Evolutionary conservation across 768 basidiomycete species (phyloP), one percentile per base, ranked within the genome.

Genomic region (Krasilnikovozyma curviuscula): DNA sequence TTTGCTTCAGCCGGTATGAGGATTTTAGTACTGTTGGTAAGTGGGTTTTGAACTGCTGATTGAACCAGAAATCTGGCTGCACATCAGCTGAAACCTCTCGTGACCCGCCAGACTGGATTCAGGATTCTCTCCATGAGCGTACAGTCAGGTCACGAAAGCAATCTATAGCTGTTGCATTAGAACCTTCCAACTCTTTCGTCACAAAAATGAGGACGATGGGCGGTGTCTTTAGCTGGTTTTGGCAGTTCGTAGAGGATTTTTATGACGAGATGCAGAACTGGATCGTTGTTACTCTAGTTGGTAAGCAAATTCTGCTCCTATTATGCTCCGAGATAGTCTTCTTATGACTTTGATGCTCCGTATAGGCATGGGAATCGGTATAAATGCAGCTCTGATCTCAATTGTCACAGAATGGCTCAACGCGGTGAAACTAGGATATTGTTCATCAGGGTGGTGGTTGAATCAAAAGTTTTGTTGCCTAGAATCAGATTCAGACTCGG

Each of bases 401-500:
- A 93, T 98, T 56, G 68, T 88, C 52, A 93, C 85, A 40, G 84
- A 83, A 66, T 98, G 93, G 93, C 73, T 98, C 21, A 86, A 88
- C 2, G 91, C 97, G 64, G 77, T 97, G 55, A 97, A 95, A 68
- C 81, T 89, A 69, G 93, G 93, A 1, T 93, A 95, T 60, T 98
- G 93, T 66, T 71, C 45, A 21, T 43, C 49, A 32, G 89, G 84
- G 1, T 98, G 93, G 93, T 98, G 93, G 91, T 64, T 98, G 47
- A 93, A 89, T 64, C 79, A 86, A 58, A 83, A 93, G 59, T 95
- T 95, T 63, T 98, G 93, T 66, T 98, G 93, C 61, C 88, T 89
- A 79, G 93, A 95, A 61, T 78, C 95, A 46, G 84, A 86, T 54
- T 72, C 70, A 10, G 50, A 57, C 6, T 79, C 79, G 38, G 81